Base-by-base conservation (phyloP, 208 protist species). In the Vickermania ingenoplastis region DNA sequence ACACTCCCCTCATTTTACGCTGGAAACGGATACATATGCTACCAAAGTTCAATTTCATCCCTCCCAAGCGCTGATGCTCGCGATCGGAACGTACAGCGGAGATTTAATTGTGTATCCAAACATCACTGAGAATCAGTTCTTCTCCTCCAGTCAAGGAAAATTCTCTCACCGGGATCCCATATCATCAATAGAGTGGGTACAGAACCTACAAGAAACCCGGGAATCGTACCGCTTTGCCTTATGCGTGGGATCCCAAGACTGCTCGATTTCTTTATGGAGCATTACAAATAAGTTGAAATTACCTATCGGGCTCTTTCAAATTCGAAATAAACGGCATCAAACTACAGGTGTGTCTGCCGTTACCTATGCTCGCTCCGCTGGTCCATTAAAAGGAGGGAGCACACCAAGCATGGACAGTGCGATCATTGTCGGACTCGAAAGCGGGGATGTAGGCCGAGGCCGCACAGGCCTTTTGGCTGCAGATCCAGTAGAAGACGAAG, bases 21-120 rank as follows among this genome's bases (percentile, higher is more conserved):
- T 96, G 1, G 81, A 91, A 67, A 83, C 71, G 22, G 78, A 87
- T 59, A 81, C 74, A 1, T 91, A 91, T 66, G 86, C 72, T 3
- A 95, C 85, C 0, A 73, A 63, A 31, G 57, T 97, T 3, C 77
- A 84, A 11, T 97, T 97, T 54, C 92, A 97, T 69, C 92, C 92
- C 1, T 72, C 74, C 2, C 60, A 79, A 27, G 61, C 88, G 14
- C 63, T 71, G 24, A 79, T 89, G 57, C 75, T 97, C 25, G 87
- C 86, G 1, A 85, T 89, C 17, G 92, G 92, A 14, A 90, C 86
- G 3, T 97, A 97, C 79, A 86, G 75, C 52, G 92, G 92, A 0
- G 89, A 91, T 52, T 75, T 97, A 14, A 52, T 89, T 2, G 61
- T 97, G 17, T 86, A 81, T 41, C 67, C 71, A 0, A 71, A 81